Percentiles rank a stretch among this genome's conserved stretches.
Evolutionary conservation across 2,329 filamentous ascomycete genomes (phyloP).

Genomic region (Pseudopithomyces chartarum): DNA sequence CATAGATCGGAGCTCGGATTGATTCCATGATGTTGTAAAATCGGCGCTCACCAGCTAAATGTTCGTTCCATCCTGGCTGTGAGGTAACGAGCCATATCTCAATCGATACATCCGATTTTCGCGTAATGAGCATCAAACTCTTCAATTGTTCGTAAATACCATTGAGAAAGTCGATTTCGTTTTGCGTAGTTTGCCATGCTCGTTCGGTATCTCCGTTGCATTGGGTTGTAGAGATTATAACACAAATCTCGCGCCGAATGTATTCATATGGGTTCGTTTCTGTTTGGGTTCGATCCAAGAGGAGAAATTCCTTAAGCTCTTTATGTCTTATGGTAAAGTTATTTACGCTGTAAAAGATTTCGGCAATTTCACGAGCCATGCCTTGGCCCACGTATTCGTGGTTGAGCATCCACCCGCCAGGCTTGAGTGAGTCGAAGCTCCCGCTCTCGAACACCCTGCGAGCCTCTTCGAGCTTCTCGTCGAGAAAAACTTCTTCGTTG

Average conservation of each 20-base stretch:
- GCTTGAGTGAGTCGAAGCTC: constrained; percentile 1
- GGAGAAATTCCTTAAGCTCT: constrained; percentile 5
- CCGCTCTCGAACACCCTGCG: neutral
- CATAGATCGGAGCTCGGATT: constrained; percentile 7
- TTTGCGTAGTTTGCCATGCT: constrained; percentile 1
- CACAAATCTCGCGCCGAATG: neutral
- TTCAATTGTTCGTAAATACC: neutral
- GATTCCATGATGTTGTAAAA: constrained; percentile 11
- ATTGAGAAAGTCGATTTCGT: constrained; percentile 7
- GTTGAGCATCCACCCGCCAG: constrained; percentile 10
- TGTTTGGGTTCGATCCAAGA: constrained; percentile 4
- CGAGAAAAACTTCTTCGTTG: neutral
- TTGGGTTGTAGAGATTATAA: neutral
- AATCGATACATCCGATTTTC: neutral
- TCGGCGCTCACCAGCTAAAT: neutral
- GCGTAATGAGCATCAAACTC: neutral
- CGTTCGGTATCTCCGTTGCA: neutral
- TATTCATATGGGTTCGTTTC: constrained; percentile 5
- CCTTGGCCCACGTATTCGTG: constrained; percentile 4
- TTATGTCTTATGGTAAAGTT: neutral
- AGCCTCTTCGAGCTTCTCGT: neutral
- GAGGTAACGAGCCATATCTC: neutral
- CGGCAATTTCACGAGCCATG: constrained; percentile 10
- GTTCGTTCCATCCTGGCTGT: neutral
- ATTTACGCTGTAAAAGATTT: constrained; percentile 3